Conservation (phyloP, 2,329 filamentous ascomycete genomes). For the Nannizzia gypsea region DNA sequence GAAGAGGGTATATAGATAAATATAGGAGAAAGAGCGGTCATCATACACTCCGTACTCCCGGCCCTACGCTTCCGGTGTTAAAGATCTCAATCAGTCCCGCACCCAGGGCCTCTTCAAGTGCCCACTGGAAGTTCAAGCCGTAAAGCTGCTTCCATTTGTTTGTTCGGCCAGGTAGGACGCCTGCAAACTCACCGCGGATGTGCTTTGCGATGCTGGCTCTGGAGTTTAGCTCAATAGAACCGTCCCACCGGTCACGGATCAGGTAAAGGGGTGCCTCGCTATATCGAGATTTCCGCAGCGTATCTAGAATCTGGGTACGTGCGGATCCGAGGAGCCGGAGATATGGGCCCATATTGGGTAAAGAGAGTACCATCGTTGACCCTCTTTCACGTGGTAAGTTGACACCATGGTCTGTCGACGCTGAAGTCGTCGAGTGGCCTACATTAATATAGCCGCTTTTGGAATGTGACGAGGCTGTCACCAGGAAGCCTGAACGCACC, state of each 20-base stretch:
- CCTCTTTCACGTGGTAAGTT: slow-evolving; percentile 16
- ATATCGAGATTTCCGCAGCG: slow-evolving; percentile 42
- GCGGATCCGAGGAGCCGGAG: slow-evolving; percentile 45
- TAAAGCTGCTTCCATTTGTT: slow-evolving; percentile 53
- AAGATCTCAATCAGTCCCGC: slow-evolving; percentile 51
- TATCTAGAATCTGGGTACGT: slow-evolving; percentile 42
- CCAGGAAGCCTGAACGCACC: slow-evolving; percentile 45
- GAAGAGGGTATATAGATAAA: background rate
- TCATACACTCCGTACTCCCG: slow-evolving; percentile 37
- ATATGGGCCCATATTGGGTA: slow-evolving; percentile 50
- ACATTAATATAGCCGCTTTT: slow-evolving; percentile 34
- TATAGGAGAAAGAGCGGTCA: background rate
- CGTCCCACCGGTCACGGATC: slow-evolving; percentile 51
- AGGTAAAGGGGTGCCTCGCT: slow-evolving; percentile 44
- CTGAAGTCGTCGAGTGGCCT: slow-evolving; percentile 24
- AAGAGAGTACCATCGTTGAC: slow-evolving; percentile 39
- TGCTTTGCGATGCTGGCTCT: slow-evolving; percentile 40
- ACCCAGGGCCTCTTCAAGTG: slow-evolving; percentile 49
- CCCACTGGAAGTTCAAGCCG: slow-evolving; percentile 50
- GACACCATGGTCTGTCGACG: background rate
- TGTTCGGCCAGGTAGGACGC: slow-evolving; percentile 46
- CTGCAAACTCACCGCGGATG: slow-evolving; percentile 44
- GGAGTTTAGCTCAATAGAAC: slow-evolving; percentile 39
- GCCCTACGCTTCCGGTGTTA: slow-evolving; percentile 51
- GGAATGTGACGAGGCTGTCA: slow-evolving; percentile 33